Percentiles rank a stretch among this genome's conserved stretches.
These are phyloP conservation scores for Obba rivulosa DNA, from an alignment of 768 basidiomycete genomes.

Conservation along the genomic window DNA sequence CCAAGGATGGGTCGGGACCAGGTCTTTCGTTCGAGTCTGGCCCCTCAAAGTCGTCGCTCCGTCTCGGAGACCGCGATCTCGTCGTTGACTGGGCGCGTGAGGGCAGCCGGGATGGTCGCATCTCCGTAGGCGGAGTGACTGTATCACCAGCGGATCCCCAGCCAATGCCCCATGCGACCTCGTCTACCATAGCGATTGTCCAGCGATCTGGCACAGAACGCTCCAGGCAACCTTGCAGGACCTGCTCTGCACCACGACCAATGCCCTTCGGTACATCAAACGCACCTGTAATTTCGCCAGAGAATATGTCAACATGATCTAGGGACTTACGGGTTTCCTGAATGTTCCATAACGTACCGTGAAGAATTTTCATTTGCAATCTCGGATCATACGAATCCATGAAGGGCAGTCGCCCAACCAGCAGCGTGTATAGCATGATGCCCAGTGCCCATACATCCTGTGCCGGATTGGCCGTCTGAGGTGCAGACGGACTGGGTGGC, in stretches of 20 bases:
- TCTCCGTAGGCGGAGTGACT: slow-evolving; percentile 22
- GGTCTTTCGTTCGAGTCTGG: slow-evolving; percentile 7
- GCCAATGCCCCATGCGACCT: slow-evolving; percentile 76
- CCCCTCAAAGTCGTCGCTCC: too few species aligned
- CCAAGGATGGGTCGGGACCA: slow-evolving; percentile 43
- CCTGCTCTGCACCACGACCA: slow-evolving; percentile 57
- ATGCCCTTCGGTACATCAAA: slow-evolving; percentile 55
- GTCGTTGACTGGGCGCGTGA: slow-evolving; percentile 6
- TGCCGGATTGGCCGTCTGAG: slow-evolving; percentile 50
- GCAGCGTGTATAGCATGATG: slow-evolving; percentile 78
- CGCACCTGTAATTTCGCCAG: slow-evolving; percentile 38
- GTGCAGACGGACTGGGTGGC: slow-evolving; percentile 40
- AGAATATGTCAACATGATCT: slow-evolving; percentile 5
- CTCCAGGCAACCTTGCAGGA: slow-evolving; percentile 79
- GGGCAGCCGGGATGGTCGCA: slow-evolving; percentile 17
- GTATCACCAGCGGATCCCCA: slow-evolving; percentile 49
- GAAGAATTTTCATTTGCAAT: slow-evolving; percentile 85
- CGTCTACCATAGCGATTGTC: slow-evolving; percentile 78
- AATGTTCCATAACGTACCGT: slow-evolving; percentile 42
- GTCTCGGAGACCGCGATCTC: neutral
- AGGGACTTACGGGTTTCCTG: neutral
- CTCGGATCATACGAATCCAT: slow-evolving; percentile 86
- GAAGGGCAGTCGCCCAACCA: slow-evolving; percentile 86
- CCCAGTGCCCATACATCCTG: slow-evolving; percentile 98
- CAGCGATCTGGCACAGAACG: slow-evolving; percentile 57